Evolutionary conservation across 2,329 filamentous ascomycete genomes (phyloP).

Genomic region (Botrytis sinoallii): DNA sequence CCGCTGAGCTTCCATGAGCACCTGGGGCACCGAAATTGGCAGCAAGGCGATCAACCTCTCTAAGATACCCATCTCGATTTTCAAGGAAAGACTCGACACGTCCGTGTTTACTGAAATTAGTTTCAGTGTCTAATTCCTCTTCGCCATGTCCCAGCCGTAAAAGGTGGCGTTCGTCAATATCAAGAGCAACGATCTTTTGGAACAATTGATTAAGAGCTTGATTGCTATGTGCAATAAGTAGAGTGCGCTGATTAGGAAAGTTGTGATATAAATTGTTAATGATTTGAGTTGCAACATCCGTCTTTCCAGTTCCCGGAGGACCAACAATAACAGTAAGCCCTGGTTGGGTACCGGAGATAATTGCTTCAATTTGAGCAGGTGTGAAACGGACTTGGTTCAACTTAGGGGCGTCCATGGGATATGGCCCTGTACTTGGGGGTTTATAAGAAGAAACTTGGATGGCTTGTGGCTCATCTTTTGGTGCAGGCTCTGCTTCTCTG

Average conservation of each 20-base stretch:
- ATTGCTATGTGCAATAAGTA: constrained; percentile 94
- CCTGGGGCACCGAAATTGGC: constrained; percentile 82
- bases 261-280: constrained; percentile 99
- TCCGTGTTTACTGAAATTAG: constrained; percentile 89
- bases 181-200: constrained; percentile 92
- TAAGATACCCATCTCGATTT: constrained; percentile 73
- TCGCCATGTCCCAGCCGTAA: constrained; percentile 91
- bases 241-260: constrained; percentile 85
- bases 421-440: constrained; percentile 83
- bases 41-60: constrained; percentile 83
- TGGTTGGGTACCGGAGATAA: constrained; percentile 89
- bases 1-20: constrained; percentile 92
- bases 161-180: constrained; percentile 93
- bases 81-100: constrained; percentile 94
- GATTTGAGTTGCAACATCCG: constrained; percentile 97
- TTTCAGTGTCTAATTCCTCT: constrained; percentile 83
- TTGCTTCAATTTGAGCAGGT: constrained; percentile 84
- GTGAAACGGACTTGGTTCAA: constrained; percentile 86
- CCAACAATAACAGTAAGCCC: constrained; percentile 92
- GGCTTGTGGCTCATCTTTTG: constrained; percentile 61
- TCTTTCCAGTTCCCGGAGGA: constrained; percentile 95
- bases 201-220: constrained; percentile 97
- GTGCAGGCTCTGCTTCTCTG: constrained; percentile 67
- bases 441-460: constrained; percentile 87
- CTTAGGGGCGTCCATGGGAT: constrained; percentile 78